Evolutionary conservation across 306 rosid species (phyloP), one percentile per base, ranked within the genome.

Genomic region (Vigna angularis): DNA sequence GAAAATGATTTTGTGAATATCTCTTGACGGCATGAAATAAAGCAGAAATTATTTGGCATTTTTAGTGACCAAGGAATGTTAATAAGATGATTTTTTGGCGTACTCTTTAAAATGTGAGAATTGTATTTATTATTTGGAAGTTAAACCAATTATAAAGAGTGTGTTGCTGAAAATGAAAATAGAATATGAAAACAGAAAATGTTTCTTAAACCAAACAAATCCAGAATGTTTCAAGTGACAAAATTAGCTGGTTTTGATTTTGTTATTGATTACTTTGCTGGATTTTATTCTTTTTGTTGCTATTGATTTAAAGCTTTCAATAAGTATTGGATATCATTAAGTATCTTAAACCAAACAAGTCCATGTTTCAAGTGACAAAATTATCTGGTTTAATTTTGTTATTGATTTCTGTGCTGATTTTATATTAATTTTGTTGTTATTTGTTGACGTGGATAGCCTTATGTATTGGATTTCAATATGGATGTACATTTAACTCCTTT

Each of bases 401-500:
- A 44, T 38, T 34, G 6, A 65, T 44, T 34, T 59, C 32, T 58
- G 28, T 26, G 36, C 32, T 12, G 36, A 7, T 49, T 48, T 49
- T 47, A n/a, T 49, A n/a, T 62, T 70, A 38, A 38, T 50, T 65
- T 17, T 38, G 18, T 15, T 45, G 15, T 53, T 53, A 26, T 47
- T 66, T 66, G 47, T 83, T 22, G 51, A 44, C 26, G 30, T 64
- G 51, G 55, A 24, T 56, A 40, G 28, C 58, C 72, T 55, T 59
- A 24, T n/a, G 59, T 34, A 58, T 50, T 50, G 16, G 5, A 57
- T 15, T 28, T 57, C 40, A 50, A 72, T 20, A 24, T 30, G 67
- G 16, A 59, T 52, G 51, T 52, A n/a, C 45, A 10, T 50, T 57
- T 16, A 61, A 50, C 78, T 36, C 42, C 26, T 49, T 62, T 22